Base-by-base conservation (phyloP, 1,284 basidiomycete species). In the Fomes fomentarius region DNA sequence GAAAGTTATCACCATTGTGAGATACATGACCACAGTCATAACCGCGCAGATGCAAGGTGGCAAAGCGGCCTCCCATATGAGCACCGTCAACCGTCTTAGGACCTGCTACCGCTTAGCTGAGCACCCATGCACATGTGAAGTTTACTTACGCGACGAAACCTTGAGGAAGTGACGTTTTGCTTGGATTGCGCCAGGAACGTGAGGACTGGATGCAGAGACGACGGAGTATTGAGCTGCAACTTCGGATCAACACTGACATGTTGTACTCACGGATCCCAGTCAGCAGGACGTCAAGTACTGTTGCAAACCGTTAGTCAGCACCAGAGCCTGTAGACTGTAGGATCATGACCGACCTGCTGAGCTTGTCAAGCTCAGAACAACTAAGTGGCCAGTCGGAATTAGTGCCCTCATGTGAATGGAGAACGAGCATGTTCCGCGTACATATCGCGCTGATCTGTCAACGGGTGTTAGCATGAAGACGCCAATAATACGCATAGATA, bases 21-120 rank as follows among this genome's bases (percentile, higher is more conserved):
- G 49, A 35, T 67, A 69, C 1, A 61, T 63, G 24, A 66, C 52
- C 22, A 66, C 63, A 2, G 66, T 65, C 35, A 64, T 28, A 21
- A 69, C 61, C 0, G 69, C 69, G 46, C 69, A 71, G 17, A 63
- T 48, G 47, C 66, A 67, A 1, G 69, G 69, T 3, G 68, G 69
- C 11, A 71, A 44, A 4, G 68, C 68, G 1, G 67, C 66, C 48
- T 71, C 69, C 68, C 69, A 71, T 12, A 67, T 60, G 37, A 71
- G 48, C 11, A 68, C 58, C 1, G 65, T 62, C 0, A 71, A 54
- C 0, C 63, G 57, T 17, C 50, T 48, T 35, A 71, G 47, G 6
- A 67, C 58, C 69, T 69, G 42, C 4, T 15, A 21, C 14, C 11
- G 25, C 9, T 11, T 11, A 24, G 10, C 11, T 6, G 12, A n/a